Evolutionary conservation across 2,329 filamentous ascomycete species (phyloP).

Genomic region (Botryotinia convoluta): DNA sequence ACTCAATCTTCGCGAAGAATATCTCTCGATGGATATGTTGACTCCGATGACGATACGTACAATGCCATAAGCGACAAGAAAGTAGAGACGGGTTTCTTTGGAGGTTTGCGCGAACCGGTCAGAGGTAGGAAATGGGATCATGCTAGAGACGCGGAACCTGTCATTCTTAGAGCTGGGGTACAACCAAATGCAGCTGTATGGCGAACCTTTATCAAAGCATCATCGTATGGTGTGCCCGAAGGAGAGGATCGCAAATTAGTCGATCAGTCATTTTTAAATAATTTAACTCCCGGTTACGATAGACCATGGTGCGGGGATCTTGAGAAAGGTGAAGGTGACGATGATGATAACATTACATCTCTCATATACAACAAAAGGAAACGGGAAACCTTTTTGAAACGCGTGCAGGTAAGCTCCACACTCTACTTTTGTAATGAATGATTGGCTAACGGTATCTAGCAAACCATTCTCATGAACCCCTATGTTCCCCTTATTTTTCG

Average conservation of each 20-base stretch:
- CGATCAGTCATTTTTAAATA: slow-evolving; percentile 32
- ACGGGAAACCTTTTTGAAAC: slow-evolving; percentile 30
- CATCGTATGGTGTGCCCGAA: slow-evolving; percentile 34
- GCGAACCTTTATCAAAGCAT: slow-evolving; percentile 36
- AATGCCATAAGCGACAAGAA: slow-evolving; percentile 29
- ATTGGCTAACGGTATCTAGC: slow-evolving; percentile 27
- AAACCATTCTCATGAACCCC: slow-evolving; percentile 43
- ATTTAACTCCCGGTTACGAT: slow-evolving; percentile 38
- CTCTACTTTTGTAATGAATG: background rate
- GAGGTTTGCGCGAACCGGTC: slow-evolving; percentile 36
- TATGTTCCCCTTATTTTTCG: slow-evolving; percentile 84
- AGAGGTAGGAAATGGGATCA: slow-evolving; percentile 40
- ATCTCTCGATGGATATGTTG: slow-evolving; percentile 38
- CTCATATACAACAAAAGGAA: slow-evolving; percentile 35
- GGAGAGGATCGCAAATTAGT: slow-evolving; percentile 35
- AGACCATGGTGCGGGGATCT: slow-evolving; percentile 39
- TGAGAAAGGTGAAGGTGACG: slow-evolving; percentile 28
- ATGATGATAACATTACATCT: slow-evolving; percentile 33
- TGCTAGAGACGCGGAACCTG: slow-evolving; percentile 37
- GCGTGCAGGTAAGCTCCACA: slow-evolving; percentile 32
- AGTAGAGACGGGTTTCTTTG: slow-evolving; percentile 36
- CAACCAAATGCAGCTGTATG: slow-evolving; percentile 32
- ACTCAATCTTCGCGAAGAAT: slow-evolving; percentile 28
- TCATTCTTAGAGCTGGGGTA: slow-evolving; percentile 35
- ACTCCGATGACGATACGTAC: slow-evolving; percentile 31